phyloP scores from a whole-genome alignment of 148 eudicot species.

The Camellia granthamiana region DNA sequence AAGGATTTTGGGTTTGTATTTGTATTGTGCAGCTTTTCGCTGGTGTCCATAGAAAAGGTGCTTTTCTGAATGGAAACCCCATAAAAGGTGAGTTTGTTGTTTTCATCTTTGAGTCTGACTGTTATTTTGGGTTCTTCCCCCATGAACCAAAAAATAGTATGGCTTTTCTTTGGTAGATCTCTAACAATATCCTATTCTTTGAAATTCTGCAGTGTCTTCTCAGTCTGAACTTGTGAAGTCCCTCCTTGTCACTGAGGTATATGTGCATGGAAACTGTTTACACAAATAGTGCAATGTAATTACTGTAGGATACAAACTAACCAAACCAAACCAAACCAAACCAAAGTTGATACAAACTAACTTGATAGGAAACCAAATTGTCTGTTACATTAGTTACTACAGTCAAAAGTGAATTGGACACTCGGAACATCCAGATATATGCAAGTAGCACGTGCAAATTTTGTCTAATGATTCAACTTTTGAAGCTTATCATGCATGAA shows the following conservation, averaged over 20 bases:
- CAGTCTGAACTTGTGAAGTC: conserved; percentile 78
- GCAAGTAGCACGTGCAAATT: neutral
- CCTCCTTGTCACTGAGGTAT: conserved; percentile 85
- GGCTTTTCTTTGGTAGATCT: neutral
- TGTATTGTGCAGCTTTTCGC: conserved; percentile 65
- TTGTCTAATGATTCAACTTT: neutral
- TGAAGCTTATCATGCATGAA: neutral
- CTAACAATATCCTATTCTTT: conserved; percentile 19
- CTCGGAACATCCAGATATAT: neutral
- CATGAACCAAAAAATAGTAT: conserved; percentile 1
- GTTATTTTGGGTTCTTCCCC: neutral
- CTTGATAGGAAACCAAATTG: too few species aligned
- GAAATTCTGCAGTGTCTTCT: conserved; percentile 65
- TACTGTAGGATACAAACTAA: neutral
- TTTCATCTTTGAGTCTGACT: neutral
- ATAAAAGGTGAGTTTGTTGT: conserved; percentile 53
- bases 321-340: too few species aligned
- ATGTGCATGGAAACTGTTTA: conserved; percentile 17
- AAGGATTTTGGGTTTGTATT: conserved; percentile 1
- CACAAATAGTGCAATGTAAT: neutral
- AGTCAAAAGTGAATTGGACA: neutral
- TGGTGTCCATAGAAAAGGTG: conserved; percentile 73
- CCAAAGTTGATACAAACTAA: neutral
- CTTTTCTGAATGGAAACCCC: conserved; percentile 85
- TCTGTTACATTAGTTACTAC: neutral